phyloP scores from a whole-genome alignment of 805 yeast species.

The Tetrapisispora iriomotensis region DNA sequence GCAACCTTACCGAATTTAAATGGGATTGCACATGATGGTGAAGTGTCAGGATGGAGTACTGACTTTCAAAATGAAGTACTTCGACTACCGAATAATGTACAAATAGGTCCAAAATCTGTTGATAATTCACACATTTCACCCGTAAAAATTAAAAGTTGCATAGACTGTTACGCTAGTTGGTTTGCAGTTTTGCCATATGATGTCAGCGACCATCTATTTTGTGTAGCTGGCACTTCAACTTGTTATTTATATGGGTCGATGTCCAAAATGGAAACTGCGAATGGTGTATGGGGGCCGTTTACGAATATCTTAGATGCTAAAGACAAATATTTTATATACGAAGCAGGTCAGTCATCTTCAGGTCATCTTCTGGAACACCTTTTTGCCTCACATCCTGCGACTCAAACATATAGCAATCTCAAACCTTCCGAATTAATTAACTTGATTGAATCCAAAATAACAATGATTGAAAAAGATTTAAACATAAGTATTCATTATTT shows the following conservation, averaged over 20 bases:
- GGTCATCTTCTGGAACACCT: constrained; percentile 44
- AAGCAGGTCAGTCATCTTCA: constrained; percentile 51
- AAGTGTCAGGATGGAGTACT: constrained; percentile 44
- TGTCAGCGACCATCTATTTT: constrained; percentile 28
- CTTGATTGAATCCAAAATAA: constrained; percentile 16
- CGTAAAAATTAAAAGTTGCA: constrained; percentile 39
- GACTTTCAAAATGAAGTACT: constrained; percentile 16
- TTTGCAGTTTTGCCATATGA: constrained; percentile 24
- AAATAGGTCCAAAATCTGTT: constrained; percentile 8
- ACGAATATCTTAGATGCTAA: constrained; percentile 24
- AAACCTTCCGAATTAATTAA: constrained; percentile 14
- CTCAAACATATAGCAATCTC: constrained; percentile 1
- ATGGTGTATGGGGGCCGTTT: constrained; percentile 59
- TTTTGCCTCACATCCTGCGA: constrained; percentile 35
- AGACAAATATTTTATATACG: constrained; percentile 29
- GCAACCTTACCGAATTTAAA: constrained; percentile 9
- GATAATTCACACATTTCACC: not conserved
- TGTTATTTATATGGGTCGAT: constrained; percentile 33
- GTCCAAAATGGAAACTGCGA: constrained; percentile 19
- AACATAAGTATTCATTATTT: constrained; percentile 19
- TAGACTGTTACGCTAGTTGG: constrained; percentile 54
- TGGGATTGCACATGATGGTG: constrained; percentile 44
- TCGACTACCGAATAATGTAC: constrained; percentile 21
- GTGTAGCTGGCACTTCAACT: constrained; percentile 58
- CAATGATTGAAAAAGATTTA: constrained; percentile 7